Conservation (phyloP, 768 basidiomycete species). For the Nidularia pulvinata region DNA sequence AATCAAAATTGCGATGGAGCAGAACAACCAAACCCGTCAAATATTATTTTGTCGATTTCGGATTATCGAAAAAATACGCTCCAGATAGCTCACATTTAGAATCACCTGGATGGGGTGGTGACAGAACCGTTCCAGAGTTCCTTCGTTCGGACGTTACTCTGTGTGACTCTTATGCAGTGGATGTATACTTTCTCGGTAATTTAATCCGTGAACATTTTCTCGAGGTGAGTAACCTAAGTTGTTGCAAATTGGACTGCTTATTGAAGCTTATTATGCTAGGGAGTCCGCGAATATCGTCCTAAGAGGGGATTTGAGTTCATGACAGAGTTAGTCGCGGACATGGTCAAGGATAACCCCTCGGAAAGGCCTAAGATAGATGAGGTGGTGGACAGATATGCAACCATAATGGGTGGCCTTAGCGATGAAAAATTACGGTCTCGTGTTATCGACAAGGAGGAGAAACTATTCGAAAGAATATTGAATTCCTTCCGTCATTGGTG, state of each 20-base stretch:
- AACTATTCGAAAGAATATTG: too few relatives aligned
- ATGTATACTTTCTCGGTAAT: conserved; percentile 35
- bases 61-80: background rate
- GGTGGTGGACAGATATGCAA: conserved; percentile 19
- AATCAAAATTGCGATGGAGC: background rate
- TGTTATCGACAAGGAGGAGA: too few relatives aligned
- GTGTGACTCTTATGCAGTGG: conserved; percentile 29
- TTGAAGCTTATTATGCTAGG: background rate
- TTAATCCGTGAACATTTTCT: conserved; percentile 15
- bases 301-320: conserved; percentile 14
- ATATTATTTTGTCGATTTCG: background rate
- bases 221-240: conserved; percentile 8
- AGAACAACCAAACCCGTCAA: background rate
- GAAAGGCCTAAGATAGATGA: conserved; percentile 28
- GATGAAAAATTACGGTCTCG: conserved; percentile 20
- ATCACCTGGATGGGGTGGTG: conserved; percentile 29
- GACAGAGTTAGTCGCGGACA: conserved; percentile 10
- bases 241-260: background rate
- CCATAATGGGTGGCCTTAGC: conserved; percentile 12
- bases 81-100: conserved; percentile 15
- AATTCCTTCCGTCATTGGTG: too few relatives aligned
- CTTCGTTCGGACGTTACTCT: conserved; percentile 8
- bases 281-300: too few relatives aligned
- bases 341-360: conserved; percentile 20
- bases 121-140: conserved; percentile 34